These are phyloP conservation scores for Ceratocystis destructans DNA, from an alignment of 2,329 filamentous ascomycete genomes.

Conservation along the genomic window DNA sequence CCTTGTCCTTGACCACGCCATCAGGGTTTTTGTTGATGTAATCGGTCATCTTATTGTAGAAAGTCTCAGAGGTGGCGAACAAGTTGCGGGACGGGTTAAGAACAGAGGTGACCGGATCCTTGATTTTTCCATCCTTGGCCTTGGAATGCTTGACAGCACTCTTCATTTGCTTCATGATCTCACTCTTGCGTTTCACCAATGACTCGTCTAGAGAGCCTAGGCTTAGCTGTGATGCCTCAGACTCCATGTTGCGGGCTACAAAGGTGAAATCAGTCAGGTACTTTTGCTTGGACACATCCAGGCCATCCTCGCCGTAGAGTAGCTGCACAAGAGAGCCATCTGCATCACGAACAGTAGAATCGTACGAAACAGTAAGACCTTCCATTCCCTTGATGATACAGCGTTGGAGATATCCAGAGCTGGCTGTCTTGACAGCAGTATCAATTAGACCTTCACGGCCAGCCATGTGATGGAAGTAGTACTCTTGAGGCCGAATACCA, in stretches of 20 bases:
- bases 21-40: slow-evolving; percentile 69
- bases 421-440: slow-evolving; percentile 95
- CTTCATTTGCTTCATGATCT: slow-evolving; percentile 67
- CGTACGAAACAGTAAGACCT: slow-evolving; percentile 80
- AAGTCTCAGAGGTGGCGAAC: slow-evolving; percentile 80
- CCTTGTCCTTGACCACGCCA: slow-evolving; percentile 35
- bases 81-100: slow-evolving; percentile 65
- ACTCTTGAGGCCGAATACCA: slow-evolving; percentile 91
- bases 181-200: slow-evolving; percentile 39
- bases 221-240: slow-evolving; percentile 62
- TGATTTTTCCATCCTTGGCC: slow-evolving; percentile 40
- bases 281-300: slow-evolving; percentile 88
- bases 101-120: slow-evolving; percentile 60
- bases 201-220: slow-evolving; percentile 40
- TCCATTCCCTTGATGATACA: slow-evolving; percentile 99
- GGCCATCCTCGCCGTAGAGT: slow-evolving; percentile 87
- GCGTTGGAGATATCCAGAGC: slow-evolving; percentile 89
- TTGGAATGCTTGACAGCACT: slow-evolving; percentile 61
- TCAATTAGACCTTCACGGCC: slow-evolving; percentile 96
- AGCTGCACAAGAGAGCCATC: slow-evolving; percentile 93
- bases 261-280: slow-evolving; percentile 86
- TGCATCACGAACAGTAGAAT: slow-evolving; percentile 83
- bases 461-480: slow-evolving; percentile 99
- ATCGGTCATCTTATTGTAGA: slow-evolving; percentile 56
- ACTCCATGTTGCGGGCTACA: slow-evolving; percentile 70